These are phyloP conservation scores for Pythium periplocum DNA, from an alignment of 352 stramenopile genomes.

Conservation along the genomic window DNA sequence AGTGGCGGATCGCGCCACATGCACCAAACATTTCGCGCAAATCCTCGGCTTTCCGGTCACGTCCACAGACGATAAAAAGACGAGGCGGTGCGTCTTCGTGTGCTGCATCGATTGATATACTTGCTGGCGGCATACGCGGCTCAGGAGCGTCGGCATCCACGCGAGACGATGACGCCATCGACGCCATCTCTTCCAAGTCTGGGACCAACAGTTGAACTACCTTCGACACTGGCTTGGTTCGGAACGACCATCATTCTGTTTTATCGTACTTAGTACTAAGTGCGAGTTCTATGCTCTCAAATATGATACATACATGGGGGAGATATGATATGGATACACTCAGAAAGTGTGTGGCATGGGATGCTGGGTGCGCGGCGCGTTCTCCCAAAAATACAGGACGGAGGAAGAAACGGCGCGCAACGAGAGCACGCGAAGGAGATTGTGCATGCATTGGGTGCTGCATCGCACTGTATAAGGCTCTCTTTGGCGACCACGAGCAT, in stretches of 20 bases:
- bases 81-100: conserved; percentile 12
- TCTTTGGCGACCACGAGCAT: background rate
- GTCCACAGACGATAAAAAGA: conserved; percentile 73
- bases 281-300: too few relatives aligned
- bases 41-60: conserved; percentile 56
- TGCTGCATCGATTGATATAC: too few relatives aligned
- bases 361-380: too few relatives aligned
- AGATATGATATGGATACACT: too few relatives aligned
- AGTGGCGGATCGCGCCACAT: conserved; percentile 55
- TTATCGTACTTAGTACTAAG: too few relatives aligned
- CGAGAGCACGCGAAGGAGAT: background rate
- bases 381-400: too few relatives aligned
- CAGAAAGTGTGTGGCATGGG: too few relatives aligned
- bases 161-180: background rate
- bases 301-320: too few relatives aligned
- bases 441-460: background rate
- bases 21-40: conserved; percentile 50
- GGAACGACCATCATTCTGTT: conserved; percentile 9
- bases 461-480: too few relatives aligned
- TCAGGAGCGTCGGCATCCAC: background rate
- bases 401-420: background rate
- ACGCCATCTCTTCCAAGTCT: too few relatives aligned
- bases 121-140: background rate
- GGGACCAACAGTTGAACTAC: background rate
- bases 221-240: background rate